A percentile compares a stretch with the other conserved stretches of the same genome.
phyloP scores from a whole-genome alignment of 208 protist species.

The Trypanosoma theileri region DNA sequence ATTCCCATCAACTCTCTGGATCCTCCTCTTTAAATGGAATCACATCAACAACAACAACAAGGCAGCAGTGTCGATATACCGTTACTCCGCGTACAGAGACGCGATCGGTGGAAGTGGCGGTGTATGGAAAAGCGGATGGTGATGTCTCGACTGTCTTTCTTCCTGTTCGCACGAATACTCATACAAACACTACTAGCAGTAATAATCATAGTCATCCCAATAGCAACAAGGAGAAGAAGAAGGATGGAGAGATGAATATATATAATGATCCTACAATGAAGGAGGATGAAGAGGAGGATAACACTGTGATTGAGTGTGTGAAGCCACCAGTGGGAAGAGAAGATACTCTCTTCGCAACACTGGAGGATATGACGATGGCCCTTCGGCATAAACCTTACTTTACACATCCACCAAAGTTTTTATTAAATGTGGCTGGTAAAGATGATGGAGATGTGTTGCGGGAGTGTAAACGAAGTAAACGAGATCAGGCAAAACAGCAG shows the following conservation, averaged over 20 bases:
- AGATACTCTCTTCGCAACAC: constrained; percentile 22
- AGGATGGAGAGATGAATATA: neutral
- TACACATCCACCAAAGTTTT: constrained; percentile 40
- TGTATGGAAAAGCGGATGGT: constrained; percentile 61
- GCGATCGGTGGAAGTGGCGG: constrained; percentile 63
- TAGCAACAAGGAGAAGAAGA: neutral
- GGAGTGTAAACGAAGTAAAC: constrained; percentile 24
- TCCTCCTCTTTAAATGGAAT: neutral
- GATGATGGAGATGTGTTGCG: constrained; percentile 19
- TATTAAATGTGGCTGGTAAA: constrained; percentile 24
- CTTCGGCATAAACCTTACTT: constrained; percentile 43
- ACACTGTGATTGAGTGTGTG: constrained; percentile 13
- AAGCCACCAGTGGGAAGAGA: neutral
- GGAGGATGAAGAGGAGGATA: neutral
- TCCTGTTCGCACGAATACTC: neutral
- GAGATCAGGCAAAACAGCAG: neutral
- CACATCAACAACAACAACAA: neutral
- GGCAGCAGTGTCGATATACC: constrained; percentile 49
- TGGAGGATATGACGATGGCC: constrained; percentile 37
- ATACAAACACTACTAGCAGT: neutral
- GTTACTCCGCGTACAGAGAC: constrained; percentile 71
- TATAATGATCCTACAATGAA: neutral
- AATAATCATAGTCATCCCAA: neutral
- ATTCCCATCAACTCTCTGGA: neutral
- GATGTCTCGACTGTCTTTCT: constrained; percentile 47